phyloP scores from a whole-genome alignment of 139 green algal species.

The Chlamydomonas incerta region DNA sequence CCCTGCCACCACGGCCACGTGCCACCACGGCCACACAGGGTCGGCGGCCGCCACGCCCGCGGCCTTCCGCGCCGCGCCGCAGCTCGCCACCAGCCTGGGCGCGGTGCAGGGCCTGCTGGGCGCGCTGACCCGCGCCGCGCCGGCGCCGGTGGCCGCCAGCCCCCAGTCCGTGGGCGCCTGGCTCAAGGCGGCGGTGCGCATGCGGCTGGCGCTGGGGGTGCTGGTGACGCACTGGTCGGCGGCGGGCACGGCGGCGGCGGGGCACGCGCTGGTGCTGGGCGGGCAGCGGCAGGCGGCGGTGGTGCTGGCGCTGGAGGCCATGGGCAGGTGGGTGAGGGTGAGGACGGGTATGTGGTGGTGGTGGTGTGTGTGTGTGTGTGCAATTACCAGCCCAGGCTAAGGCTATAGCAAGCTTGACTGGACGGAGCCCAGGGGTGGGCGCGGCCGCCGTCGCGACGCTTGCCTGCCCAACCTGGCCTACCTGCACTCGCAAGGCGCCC shows the following conservation, averaged over 20 bases:
- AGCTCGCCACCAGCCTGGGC: slow-evolving; percentile 1
- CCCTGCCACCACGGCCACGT: no score
- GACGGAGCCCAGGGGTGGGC: no score
- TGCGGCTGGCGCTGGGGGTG: slow-evolving; percentile 26
- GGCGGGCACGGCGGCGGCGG: slow-evolving; percentile 8
- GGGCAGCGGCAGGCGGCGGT: slow-evolving; percentile 33
- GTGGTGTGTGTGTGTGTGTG: not conserved
- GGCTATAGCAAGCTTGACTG: no score
- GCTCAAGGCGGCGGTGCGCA: not conserved
- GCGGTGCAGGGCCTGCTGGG: slow-evolving; percentile 23
- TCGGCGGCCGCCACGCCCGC: no score
- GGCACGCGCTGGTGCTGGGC: slow-evolving; percentile 28
- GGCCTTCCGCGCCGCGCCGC: not conserved
- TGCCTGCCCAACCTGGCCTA: no score
- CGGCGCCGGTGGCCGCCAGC: slow-evolving; percentile 5
- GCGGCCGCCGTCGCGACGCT: no score
- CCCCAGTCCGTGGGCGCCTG: slow-evolving; percentile 3
- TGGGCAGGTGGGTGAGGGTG: slow-evolving; percentile 30
- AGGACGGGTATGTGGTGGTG: not conserved
- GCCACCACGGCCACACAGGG: no score
- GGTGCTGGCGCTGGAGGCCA: slow-evolving; percentile 23
- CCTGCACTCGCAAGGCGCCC: no score
- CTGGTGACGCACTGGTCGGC: not conserved
- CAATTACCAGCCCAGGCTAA: no score
- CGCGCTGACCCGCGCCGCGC: not conserved